Percentiles rank a stretch among this genome's conserved stretches.
Conservation (phyloP, 106 monocot genomes). For the Iris macrosiphon region DNA sequence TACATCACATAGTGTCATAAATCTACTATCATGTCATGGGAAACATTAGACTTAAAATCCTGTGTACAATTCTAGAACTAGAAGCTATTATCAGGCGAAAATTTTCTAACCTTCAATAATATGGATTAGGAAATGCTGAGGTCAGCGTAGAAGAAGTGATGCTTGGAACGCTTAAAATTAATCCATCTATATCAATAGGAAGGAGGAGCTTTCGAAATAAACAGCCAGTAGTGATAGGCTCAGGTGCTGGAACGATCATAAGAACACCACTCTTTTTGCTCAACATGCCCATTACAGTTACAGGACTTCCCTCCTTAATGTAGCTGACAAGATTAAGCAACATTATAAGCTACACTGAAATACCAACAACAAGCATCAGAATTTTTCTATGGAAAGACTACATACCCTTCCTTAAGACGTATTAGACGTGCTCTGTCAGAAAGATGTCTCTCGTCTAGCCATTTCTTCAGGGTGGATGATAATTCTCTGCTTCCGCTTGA, state of each 20-base stretch:
- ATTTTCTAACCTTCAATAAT: neutral
- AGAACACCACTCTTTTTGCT: conserved; percentile 34
- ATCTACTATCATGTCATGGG: too few relatives aligned
- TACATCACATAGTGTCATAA: too few relatives aligned
- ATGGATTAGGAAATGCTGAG: conserved; percentile 2
- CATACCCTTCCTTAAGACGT: conserved; percentile 71
- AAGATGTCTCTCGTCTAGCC: conserved; percentile 60
- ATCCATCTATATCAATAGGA: conserved; percentile 55
- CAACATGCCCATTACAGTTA: conserved; percentile 74
- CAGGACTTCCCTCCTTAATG: conserved; percentile 52
- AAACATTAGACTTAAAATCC: too few relatives aligned
- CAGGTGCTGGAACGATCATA: conserved; percentile 52
- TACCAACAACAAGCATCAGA: neutral
- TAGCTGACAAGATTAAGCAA: conserved; percentile 31
- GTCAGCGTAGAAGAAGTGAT: conserved; percentile 7
- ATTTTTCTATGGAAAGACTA: neutral
- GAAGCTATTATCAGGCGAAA: too few relatives aligned
- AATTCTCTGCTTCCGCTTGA: conserved; percentile 34
- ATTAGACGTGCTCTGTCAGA: conserved; percentile 34
- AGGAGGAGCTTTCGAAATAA: conserved; percentile 53
- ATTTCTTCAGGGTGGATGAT: conserved; percentile 65
- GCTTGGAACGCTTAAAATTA: conserved; percentile 39
- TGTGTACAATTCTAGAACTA: too few relatives aligned
- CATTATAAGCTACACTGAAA: neutral
- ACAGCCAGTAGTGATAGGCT: conserved; percentile 60